Evolutionary conservation across 768 basidiomycete species (phyloP).

Genomic region (Hirschioporus abietinus): DNA sequence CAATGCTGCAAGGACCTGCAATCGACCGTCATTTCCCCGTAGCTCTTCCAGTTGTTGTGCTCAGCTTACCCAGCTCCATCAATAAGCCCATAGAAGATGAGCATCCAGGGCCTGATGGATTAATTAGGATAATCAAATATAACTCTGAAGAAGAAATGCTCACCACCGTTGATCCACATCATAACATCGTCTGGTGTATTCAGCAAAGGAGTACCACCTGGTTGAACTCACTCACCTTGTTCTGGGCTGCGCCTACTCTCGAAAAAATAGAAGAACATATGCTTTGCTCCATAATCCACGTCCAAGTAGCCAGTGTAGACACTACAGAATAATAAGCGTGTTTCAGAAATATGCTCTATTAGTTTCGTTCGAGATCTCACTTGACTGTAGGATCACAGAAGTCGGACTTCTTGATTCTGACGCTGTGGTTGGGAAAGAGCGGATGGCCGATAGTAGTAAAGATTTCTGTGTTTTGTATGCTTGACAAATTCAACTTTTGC

Average conservation of each 20-base stretch:
- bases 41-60: constrained; percentile 21
- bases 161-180: constrained; percentile 68
- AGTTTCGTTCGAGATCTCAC: constrained; percentile 22
- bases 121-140: neutral
- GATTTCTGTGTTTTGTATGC: neutral
- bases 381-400: constrained; percentile 65
- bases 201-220: neutral
- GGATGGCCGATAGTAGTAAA: constrained; percentile 43
- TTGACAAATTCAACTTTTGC: neutral
- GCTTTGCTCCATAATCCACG: constrained; percentile 43
- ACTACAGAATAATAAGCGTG: constrained; percentile 16
- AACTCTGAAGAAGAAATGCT: constrained; percentile 18
- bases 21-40: neutral
- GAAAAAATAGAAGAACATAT: constrained; percentile 58
- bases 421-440: constrained; percentile 44
- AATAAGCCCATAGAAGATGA: constrained; percentile 50
- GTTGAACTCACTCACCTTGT: constrained; percentile 22
- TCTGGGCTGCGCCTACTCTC: constrained; percentile 44
- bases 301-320: constrained; percentile 46
- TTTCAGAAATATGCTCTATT: neutral
- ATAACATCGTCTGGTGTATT: constrained; percentile 47
- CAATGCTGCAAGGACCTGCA: constrained; percentile 55
- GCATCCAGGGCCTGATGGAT: constrained; percentile 50
- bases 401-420: constrained; percentile 54
- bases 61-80: constrained; percentile 45